A percentile compares a stretch with the other conserved stretches of the same genome.
Evolutionary conservation across 2,329 filamentous ascomycete genomes (phyloP).

Genomic region (Zymoseptoria tritici): DNA sequence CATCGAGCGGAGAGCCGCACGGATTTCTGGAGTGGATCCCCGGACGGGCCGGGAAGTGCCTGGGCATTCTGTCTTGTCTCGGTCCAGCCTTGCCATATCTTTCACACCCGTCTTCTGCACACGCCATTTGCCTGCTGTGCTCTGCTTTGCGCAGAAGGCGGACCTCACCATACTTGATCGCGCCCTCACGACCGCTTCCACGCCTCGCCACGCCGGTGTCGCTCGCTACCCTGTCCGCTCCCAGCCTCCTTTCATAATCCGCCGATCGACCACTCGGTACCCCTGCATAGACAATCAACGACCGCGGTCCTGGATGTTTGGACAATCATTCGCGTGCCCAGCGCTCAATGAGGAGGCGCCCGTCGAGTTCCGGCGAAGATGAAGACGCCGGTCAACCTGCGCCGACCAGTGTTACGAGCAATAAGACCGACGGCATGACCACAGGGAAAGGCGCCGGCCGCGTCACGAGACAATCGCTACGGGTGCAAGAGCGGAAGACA

Average conservation of each 20-base stretch:
- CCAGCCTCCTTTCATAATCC: neutral
- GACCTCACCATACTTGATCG: neutral
- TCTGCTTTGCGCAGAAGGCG: conserved; percentile 1
- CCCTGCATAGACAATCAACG: conserved; percentile 1
- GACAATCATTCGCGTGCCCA: conserved; percentile 4
- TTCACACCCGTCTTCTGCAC: neutral
- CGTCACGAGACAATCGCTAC: conserved; percentile 12
- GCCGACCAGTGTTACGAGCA: conserved; percentile 8
- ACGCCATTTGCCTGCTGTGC: neutral
- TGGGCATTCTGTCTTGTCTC: neutral
- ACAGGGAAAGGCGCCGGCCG: conserved; percentile 4
- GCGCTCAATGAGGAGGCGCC: conserved; percentile 35
- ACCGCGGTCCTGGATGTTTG: conserved; percentile 12
- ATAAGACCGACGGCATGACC: conserved; percentile 11
- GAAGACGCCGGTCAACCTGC: conserved; percentile 25
- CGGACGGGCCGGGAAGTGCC: neutral
- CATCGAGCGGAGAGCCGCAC: neutral
- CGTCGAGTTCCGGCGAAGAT: conserved; percentile 34
- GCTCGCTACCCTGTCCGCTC: neutral
- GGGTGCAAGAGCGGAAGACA: conserved; percentile 18
- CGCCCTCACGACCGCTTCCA: neutral
- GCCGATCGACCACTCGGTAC: neutral
- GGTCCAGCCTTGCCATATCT: neutral
- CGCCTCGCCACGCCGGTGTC: neutral
- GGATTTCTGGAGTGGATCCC: neutral